Evolutionary conservation across 2,329 filamentous ascomycete species (phyloP).

Genomic region (Leptographium procerum): DNA sequence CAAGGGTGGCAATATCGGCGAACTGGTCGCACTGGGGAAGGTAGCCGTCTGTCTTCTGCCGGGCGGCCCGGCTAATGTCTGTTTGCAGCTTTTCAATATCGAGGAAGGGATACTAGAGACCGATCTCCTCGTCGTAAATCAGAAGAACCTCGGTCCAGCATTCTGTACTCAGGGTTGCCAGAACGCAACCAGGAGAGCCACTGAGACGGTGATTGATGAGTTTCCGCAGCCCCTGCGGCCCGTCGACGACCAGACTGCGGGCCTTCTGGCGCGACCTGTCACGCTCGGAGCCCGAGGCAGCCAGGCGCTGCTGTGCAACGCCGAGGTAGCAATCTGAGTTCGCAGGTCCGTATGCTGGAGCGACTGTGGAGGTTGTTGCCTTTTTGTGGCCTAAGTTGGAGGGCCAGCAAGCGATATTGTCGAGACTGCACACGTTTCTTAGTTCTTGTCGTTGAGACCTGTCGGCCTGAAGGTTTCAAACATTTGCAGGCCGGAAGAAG

Average conservation of each 20-base stretch:
- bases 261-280: too few relatives aligned
- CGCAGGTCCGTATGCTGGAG: not conserved
- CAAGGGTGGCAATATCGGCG: not conserved
- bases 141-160: not conserved
- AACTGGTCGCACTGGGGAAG: too few relatives aligned
- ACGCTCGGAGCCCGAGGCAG: not conserved
- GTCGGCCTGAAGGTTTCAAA: not conserved
- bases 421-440: not conserved
- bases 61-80: not conserved
- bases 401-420: not conserved
- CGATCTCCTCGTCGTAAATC: not conserved
- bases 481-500: not conserved
- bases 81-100: not conserved
- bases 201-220: not conserved
- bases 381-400: not conserved
- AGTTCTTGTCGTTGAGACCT: not conserved
- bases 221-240: not conserved
- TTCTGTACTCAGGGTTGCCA: not conserved
- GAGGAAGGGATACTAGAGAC: slow-evolving; percentile 1
- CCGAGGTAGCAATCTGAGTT: not conserved
- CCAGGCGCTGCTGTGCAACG: not conserved
- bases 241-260: not conserved
- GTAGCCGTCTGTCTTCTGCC: not conserved
- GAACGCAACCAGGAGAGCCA: not conserved
- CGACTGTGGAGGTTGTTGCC: not conserved